Base-by-base conservation (phyloP, 306 rosid species). In the Dalbergia cochinchinensis region DNA sequence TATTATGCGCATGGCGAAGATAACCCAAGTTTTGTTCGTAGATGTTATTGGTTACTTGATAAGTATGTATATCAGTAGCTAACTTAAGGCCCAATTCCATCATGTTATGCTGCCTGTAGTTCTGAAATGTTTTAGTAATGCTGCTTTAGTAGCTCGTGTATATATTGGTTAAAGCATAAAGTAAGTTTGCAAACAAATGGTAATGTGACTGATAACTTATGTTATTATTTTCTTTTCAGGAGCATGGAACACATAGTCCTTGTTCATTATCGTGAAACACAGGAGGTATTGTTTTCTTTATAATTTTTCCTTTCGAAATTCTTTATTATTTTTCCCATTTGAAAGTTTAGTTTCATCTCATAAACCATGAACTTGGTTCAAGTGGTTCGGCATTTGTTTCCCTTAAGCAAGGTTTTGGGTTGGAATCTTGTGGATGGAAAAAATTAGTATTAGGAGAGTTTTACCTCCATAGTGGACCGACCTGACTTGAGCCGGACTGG, bases 11-110 rank as follows among this genome's bases (percentile, higher is more conserved):
- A 91, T 84, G 98, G 98, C 39, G 92, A 88, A 71, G 97, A 93
- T 77, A 88, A 83, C 73, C 53, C 92, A 62, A 89, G 86, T 73
- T 93, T 93, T 81, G 99, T 93, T 47, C 94, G 99, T 12, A 89
- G 99, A 85, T 91, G 98, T 87, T 96, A 96, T 82, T 91, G 97
- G 98, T 88, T 96, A 69, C 99, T 96, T 78, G 97, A 96, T 79
- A 93, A 96, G 99, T 96, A 93, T 65, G 99, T 79, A 73, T 60
- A 63, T 44, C 70, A 71, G 53, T 72, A 72, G 66, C 66, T 81
- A 48, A 51, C 31, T 42, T 77, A 73, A 61, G n/a, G 58, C 44
- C 19, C 53, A 60, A 13, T 69, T 83, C 9, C 73, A 42, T 19
- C 74, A 58, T 42, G 63, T 81, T 72, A 61, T 76, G 34, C 42